Percentiles rank a stretch among this genome's conserved stretches.
Evolutionary conservation across 1,284 basidiomycete genomes (phyloP).

Genomic region (Vanrija sp.): DNA sequence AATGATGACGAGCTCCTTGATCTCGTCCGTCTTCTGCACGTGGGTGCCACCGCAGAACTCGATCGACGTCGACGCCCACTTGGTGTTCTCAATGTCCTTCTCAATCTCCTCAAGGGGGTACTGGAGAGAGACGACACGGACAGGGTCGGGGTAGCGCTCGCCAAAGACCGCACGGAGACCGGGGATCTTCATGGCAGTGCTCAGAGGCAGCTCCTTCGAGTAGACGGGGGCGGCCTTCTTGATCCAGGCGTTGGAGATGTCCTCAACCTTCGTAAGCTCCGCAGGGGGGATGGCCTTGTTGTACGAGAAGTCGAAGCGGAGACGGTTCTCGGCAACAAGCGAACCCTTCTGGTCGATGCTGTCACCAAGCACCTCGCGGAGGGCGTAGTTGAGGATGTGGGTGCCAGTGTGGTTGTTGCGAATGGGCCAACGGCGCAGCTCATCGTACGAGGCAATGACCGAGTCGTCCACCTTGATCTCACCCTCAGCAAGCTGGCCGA

Average conservation of each 20-base stretch:
- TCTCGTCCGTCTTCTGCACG: constrained; percentile 90
- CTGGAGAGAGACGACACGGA: constrained; percentile 88
- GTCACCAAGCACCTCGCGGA: constrained; percentile 91
- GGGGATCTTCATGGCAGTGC: constrained; percentile 78
- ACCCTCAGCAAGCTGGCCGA: constrained; percentile 78
- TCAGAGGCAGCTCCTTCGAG: constrained; percentile 80
- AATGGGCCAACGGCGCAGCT: constrained; percentile 89
- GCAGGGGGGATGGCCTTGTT: constrained; percentile 73
- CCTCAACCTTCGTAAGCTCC: constrained; percentile 81
- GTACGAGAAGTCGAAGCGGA: constrained; percentile 98
- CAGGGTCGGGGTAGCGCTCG: constrained; percentile 95
- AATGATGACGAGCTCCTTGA: constrained; percentile 89
- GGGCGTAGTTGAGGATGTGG: constrained; percentile 91
- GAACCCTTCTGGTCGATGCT: constrained; percentile 98
- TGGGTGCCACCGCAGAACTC: constrained; percentile 66
- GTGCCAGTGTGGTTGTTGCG: constrained; percentile 98
- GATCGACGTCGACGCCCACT: constrained; percentile 85
- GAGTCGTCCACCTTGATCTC: constrained; percentile 64
- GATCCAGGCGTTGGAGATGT: constrained; percentile 83
- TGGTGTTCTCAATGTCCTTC: constrained; percentile 77
- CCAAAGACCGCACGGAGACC: constrained; percentile 96
- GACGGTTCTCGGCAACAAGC: constrained; percentile 87
- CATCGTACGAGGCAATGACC: constrained; percentile 71
- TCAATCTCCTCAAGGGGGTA: constrained; percentile 82
- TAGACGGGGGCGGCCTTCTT: constrained; percentile 81